Percentiles rank a stretch among this genome's conserved stretches.
phyloP scores from a whole-genome alignment of 805 yeast species.

The Kazachstania bromeliacearum region DNA sequence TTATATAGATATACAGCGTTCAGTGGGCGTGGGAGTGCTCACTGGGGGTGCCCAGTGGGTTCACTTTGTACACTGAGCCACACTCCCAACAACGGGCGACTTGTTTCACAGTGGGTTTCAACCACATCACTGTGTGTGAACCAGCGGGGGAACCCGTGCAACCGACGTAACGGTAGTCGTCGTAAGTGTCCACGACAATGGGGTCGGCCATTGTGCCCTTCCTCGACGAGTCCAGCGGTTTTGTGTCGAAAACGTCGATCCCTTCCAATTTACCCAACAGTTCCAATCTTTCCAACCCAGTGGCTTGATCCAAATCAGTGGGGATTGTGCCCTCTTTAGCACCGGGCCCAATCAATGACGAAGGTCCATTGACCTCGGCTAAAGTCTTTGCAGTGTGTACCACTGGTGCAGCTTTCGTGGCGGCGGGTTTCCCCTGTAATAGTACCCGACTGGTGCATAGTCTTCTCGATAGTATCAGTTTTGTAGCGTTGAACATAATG shows the following conservation, averaged over 20 bases:
- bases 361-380: constrained; percentile 70
- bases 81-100: constrained; percentile 98
- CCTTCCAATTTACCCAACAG: constrained; percentile 90
- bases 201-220: constrained; percentile 88
- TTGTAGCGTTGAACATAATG: too few relatives aligned
- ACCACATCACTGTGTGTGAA: constrained; percentile 86
- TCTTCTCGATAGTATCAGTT: not conserved
- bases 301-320: constrained; percentile 90
- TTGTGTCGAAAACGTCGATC: constrained; percentile 83
- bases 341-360: constrained; percentile 83
- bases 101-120: constrained; percentile 73
- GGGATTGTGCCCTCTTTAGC: constrained; percentile 80
- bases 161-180: constrained; percentile 90
- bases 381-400: constrained; percentile 49
- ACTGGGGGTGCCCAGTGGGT: constrained; percentile 75
- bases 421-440: not conserved
- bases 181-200: constrained; percentile 78
- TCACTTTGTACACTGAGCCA: constrained; percentile 86
- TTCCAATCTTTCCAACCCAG: constrained; percentile 97
- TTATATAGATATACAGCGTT: too few relatives aligned
- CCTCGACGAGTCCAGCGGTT: constrained; percentile 81
- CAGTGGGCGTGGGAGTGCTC: too few relatives aligned
- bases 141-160: constrained; percentile 95
- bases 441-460: not conserved
- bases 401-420: not conserved